Percentiles rank a stretch among this genome's conserved stretches.
phyloP scores from a whole-genome alignment of 73 alveolate genomes.

The Symbiodinium pilosum region DNA sequence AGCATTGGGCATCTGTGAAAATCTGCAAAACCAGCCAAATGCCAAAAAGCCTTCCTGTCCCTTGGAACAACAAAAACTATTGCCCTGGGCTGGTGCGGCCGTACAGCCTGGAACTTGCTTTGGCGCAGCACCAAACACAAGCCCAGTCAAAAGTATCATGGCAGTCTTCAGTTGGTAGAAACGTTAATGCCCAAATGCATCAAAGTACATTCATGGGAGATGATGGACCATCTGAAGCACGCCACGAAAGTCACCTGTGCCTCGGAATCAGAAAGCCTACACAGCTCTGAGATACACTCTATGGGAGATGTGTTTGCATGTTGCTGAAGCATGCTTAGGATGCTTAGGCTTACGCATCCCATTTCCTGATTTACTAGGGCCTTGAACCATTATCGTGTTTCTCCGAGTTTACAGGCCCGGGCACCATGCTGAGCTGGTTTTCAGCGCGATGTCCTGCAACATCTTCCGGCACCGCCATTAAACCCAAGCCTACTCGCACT shows the following conservation, averaged over 20 bases:
- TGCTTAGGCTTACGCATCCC: too few relatives aligned
- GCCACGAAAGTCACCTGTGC: neutral
- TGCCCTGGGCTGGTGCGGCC: neutral
- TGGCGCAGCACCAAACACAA: neutral
- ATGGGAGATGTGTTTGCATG: too few relatives aligned
- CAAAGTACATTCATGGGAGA: neutral
- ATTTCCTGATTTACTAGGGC: too few relatives aligned
- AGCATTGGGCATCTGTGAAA: neutral
- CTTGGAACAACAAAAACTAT: neutral
- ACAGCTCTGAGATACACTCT: too few relatives aligned
- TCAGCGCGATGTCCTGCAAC: neutral
- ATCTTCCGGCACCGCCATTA: neutral
- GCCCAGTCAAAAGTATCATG: neutral
- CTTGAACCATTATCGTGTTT: too few relatives aligned
- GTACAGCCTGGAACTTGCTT: neutral
- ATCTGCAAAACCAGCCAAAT: too few relatives aligned
- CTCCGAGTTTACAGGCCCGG: too few relatives aligned
- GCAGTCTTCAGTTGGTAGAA: neutral
- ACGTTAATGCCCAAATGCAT: neutral
- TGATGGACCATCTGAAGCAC: neutral
- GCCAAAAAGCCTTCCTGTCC: too few relatives aligned
- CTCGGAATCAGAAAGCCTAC: neutral
- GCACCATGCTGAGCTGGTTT: neutral
- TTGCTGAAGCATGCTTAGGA: too few relatives aligned
- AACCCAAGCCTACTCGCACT: too few relatives aligned